phyloP scores from a whole-genome alignment of 495 filamentous ascomycete genomes.

The Lasiosphaeria ovina region DNA sequence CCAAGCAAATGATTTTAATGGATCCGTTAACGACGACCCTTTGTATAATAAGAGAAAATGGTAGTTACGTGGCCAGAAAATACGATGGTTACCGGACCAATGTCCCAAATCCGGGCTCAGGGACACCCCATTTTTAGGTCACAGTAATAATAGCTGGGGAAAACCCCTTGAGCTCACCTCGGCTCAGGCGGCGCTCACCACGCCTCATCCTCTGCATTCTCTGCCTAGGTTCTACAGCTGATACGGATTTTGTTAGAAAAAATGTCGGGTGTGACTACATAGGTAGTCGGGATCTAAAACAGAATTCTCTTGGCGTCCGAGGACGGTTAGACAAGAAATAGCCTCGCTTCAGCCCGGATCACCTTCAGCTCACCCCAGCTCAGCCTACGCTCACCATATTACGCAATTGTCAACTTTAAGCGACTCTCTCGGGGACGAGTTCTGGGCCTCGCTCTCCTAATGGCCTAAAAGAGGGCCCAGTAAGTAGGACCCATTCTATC shows the following conservation, averaged over 20 bases:
- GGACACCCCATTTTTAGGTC: not conserved
- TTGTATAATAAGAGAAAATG: not conserved
- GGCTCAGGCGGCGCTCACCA: not conserved
- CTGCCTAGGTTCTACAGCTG: not conserved
- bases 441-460: no score
- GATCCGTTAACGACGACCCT: not conserved
- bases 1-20: not conserved
- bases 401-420: no score
- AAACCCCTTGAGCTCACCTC: not conserved
- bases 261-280: conserved; percentile 2
- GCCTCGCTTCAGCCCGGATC: no score
- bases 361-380: no score
- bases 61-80: not conserved
- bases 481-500: no score
- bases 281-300: no score
- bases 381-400: no score
- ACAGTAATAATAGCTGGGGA: not conserved
- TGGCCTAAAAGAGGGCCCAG: no score
- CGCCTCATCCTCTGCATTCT: not conserved
- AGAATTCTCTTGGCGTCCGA: no score
- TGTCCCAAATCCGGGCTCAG: not conserved
- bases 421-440: no score
- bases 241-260: conserved; percentile 1
- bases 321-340: no score
- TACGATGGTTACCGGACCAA: not conserved